Evolutionary conservation across 352 stramenopile species (phyloP).

Genomic region (Pythium insidiosum): DNA sequence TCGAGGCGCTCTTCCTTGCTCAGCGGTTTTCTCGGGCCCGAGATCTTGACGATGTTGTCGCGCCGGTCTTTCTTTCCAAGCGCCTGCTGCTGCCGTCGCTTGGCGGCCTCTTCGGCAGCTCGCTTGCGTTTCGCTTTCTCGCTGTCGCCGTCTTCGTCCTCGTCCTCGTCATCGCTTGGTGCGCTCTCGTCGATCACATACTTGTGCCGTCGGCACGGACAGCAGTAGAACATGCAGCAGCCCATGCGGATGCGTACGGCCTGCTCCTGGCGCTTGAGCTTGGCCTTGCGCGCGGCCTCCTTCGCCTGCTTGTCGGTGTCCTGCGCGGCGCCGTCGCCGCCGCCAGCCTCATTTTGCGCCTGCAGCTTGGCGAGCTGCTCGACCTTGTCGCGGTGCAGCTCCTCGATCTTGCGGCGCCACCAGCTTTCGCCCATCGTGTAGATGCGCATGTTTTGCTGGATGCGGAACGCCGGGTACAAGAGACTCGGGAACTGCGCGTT

Average conservation of each 20-base stretch:
- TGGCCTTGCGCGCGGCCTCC: constrained; percentile 9
- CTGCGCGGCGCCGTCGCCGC: constrained; percentile 9
- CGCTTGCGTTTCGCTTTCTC: constrained; percentile 20
- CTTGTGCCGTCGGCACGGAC: constrained; percentile 41
- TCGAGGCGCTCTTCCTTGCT: constrained; percentile 62
- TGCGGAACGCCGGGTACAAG: constrained; percentile 59
- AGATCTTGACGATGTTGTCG: constrained; percentile 42
- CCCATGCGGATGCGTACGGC: constrained; percentile 59
- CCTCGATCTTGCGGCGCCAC: constrained; percentile 53
- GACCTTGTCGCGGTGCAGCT: constrained; percentile 34
- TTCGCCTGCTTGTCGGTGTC: constrained; percentile 15
- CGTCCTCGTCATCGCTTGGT: constrained; percentile 19
- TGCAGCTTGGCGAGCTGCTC: constrained; percentile 29
- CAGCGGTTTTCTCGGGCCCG: constrained; percentile 43
- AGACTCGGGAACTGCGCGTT: constrained; percentile 56
- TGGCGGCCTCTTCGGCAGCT: constrained; percentile 10
- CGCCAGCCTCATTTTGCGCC: too few relatives aligned
- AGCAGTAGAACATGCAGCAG: constrained; percentile 57
- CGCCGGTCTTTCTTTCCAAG: constrained; percentile 14
- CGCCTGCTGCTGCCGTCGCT: constrained; percentile 5
- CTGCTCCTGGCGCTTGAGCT: constrained; percentile 47
- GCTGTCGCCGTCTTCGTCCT: constrained; percentile 24
- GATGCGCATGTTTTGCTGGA: constrained; percentile 68
- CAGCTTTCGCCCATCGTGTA: constrained; percentile 55
- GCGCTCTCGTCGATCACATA: constrained; percentile 48